phyloP scores from a whole-genome alignment of 805 yeast genomes.

The Myxozyma kluyveri region DNA sequence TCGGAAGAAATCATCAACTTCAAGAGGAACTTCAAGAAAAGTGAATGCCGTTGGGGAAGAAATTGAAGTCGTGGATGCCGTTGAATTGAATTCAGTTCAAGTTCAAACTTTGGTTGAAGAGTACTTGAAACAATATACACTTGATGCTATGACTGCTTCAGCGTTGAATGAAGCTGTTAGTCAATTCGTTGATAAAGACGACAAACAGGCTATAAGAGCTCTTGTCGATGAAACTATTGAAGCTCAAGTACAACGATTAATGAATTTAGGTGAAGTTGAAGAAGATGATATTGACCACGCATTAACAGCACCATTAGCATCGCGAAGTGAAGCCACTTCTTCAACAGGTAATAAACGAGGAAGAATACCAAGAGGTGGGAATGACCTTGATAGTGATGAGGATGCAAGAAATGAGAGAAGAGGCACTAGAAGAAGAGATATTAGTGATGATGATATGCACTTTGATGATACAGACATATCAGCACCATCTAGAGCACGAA shows the following conservation, averaged over 20 bases:
- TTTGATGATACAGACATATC: too few species aligned
- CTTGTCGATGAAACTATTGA: conserved; percentile 39
- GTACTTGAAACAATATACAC: conserved; percentile 58
- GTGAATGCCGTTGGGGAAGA: conserved; percentile 14
- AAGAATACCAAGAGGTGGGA: neutral
- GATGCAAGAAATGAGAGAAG: neutral
- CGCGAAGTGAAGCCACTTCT: neutral
- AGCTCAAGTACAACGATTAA: conserved; percentile 31
- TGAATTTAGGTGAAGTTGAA: conserved; percentile 31
- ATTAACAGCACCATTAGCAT: conserved; percentile 5
- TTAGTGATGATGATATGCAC: neutral
- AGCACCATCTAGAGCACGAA: neutral
- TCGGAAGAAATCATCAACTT: conserved; percentile 45
- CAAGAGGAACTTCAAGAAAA: conserved; percentile 3
- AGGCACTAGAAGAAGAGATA: neutral
- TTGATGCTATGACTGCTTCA: conserved; percentile 67
- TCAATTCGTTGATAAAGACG: conserved; percentile 76
- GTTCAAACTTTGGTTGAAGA: conserved; percentile 64
- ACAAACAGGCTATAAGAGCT: conserved; percentile 60
- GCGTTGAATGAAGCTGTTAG: conserved; percentile 74
- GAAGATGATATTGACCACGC: conserved; percentile 28
- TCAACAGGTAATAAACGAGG: conserved; percentile 2
- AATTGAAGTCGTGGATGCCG: conserved; percentile 29
- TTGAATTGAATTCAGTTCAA: conserved; percentile 45
- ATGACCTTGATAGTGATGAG: neutral